Base-by-base conservation (phyloP, 2,329 filamentous ascomycete species). In the Pseudogymnoascus sp. region DNA sequence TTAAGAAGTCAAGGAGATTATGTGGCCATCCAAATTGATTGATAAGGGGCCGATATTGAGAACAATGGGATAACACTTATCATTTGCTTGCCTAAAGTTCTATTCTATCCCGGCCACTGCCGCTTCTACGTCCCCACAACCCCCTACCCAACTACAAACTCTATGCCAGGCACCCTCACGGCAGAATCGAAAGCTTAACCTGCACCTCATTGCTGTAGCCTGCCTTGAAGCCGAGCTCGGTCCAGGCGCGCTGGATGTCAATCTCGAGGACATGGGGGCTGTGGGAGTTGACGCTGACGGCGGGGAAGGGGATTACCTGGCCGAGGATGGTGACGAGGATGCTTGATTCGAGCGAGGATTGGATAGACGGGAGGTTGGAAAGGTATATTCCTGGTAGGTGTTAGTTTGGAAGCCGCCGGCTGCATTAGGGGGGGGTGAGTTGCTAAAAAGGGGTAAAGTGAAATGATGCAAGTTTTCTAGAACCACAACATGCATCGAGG, bases 201-300 rank as follows among this genome's bases (percentile, higher is more conserved):
- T 84, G 80, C 38, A 92, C 82, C 73, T 96, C 90, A 72, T 96
- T 96, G 67, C 86, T 88, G 88, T 90, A 96, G 6, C 88, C 86
- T 38, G 84, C 82, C 64, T 85, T 77, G 62, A 95, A 78, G 0
- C 81, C 83, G 78, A 92, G 82, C 69, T 90, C 85, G 53, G 83
- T 82, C 92, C 92, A 98, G 0, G 93, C 93, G 31, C 77, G 79
- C 68, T 86, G 82, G 11, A 91, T 75, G 77, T 98, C 90, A 62
- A 98, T 83, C 68, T 91, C 87, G 33, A 98, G 75, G 6, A 98
- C 83, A 64, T 81, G 79, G 0, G 74, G 69, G 64, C 84, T 77
- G n/a, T 72, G 70, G 33, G 77, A 74, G 61, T 81, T 85, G 59
- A 87, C 77, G 31, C 76, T 79, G 1, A 95, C 89, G 0, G 87